These are phyloP conservation scores for Alternaria sp. DNA, from an alignment of 2,329 filamentous ascomycete species.

Conservation along the genomic window DNA sequence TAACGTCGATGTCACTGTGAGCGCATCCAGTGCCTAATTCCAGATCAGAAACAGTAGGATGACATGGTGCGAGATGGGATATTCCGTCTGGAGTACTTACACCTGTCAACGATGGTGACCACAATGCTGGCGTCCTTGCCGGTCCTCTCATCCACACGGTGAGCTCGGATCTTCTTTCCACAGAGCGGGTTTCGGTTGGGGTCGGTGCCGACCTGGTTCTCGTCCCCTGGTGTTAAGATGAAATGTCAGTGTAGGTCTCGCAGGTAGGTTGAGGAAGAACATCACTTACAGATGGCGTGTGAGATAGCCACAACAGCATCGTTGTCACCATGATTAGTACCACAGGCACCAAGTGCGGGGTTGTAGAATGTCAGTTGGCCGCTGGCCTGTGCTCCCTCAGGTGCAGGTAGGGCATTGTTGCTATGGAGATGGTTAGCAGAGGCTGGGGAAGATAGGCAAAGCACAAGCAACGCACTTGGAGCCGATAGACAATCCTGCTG, in stretches of 20 bases:
- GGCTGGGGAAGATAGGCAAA: background rate
- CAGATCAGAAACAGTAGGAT: conserved; percentile 23
- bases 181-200: conserved; percentile 73
- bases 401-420: conserved; percentile 60
- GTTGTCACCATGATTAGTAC: conserved; percentile 60
- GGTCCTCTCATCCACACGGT: conserved; percentile 56
- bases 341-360: conserved; percentile 74
- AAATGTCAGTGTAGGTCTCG: conserved; percentile 2
- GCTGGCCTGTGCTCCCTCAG: conserved; percentile 59
- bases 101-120: conserved; percentile 74
- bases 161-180: conserved; percentile 70
- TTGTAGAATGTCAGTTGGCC: conserved; percentile 76
- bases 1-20: conserved; percentile 61
- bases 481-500: conserved; percentile 48
- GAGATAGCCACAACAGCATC: conserved; percentile 74
- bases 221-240: conserved; percentile 58
- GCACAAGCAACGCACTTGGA: conserved; percentile 26
- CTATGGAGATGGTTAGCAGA: conserved; percentile 30
- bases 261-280: background rate
- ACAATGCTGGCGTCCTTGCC: conserved; percentile 62
- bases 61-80: background rate
- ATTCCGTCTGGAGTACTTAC: conserved; percentile 45
- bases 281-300: conserved; percentile 61
- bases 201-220: conserved; percentile 58
- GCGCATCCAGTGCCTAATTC: conserved; percentile 57